Conservation (phyloP, 129 eudicot genomes). For the Centaurea solstitialis region DNA sequence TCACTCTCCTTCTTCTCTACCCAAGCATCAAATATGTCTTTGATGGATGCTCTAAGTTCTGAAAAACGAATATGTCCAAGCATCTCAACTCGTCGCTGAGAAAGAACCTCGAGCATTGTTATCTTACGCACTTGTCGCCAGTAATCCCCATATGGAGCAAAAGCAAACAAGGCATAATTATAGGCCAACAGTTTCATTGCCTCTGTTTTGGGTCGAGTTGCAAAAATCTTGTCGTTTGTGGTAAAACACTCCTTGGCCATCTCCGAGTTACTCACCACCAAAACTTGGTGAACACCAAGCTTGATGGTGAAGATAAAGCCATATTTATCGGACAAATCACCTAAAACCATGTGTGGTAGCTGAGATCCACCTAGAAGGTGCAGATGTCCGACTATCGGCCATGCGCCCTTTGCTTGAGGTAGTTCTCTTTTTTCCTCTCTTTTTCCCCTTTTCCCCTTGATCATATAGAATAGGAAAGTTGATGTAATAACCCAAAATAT, state of each 20-base stretch:
- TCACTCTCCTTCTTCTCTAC: background rate
- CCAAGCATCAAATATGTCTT: background rate
- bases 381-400: constrained; percentile 36
- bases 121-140: constrained; percentile 25
- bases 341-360: constrained; percentile 24
- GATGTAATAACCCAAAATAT: background rate
- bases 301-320: constrained; percentile 33
- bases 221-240: constrained; percentile 27
- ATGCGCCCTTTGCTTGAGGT: constrained; percentile 29
- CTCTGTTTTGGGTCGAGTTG: constrained; percentile 21
- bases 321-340: constrained; percentile 21
- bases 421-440: background rate
- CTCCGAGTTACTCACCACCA: constrained; percentile 24
- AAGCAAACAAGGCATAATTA: constrained; percentile 25
- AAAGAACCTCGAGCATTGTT: constrained; percentile 24
- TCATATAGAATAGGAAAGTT: background rate
- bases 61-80: constrained; percentile 12
- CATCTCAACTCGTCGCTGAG: constrained; percentile 13
- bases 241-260: constrained; percentile 29
- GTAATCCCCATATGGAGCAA: constrained; percentile 18
- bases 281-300: constrained; percentile 14
- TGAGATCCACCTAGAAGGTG: constrained; percentile 19
- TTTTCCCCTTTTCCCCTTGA: background rate
- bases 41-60: background rate
- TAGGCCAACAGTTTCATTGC: constrained; percentile 15